These are phyloP conservation scores for Austroboletus niveus DNA, from an alignment of 1,284 basidiomycete genomes.

Conservation along the genomic window DNA sequence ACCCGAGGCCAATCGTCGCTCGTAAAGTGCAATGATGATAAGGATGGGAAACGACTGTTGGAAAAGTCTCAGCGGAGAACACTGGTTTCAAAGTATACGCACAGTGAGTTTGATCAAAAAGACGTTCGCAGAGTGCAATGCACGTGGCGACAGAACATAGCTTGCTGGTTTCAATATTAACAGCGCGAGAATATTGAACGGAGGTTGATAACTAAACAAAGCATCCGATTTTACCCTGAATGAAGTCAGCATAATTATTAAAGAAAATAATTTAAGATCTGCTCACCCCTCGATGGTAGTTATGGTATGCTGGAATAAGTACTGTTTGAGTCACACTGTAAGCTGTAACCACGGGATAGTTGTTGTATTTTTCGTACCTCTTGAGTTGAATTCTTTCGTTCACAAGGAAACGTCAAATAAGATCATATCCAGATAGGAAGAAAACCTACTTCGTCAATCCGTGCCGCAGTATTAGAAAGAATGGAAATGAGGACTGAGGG, in stretches of 20 bases:
- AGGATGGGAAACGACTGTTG: constrained; percentile 74
- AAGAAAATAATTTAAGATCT: neutral
- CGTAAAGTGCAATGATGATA: constrained; percentile 76
- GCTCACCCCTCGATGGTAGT: constrained; percentile 83
- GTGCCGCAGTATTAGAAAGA: constrained; percentile 80
- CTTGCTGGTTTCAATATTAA: constrained; percentile 74
- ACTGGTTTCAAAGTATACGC: constrained; percentile 1
- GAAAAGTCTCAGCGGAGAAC: constrained; percentile 8
- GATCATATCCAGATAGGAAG: neutral
- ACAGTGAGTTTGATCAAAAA: constrained; percentile 75
- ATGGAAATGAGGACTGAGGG: constrained; percentile 77
- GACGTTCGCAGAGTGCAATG: constrained; percentile 78
- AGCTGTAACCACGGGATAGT: constrained; percentile 3
- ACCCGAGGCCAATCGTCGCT: constrained; percentile 62
- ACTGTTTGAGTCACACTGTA: constrained; percentile 41
- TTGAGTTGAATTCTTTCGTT: constrained; percentile 69
- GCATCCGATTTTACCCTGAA: constrained; percentile 81
- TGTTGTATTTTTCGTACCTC: constrained; percentile 49
- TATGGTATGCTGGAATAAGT: constrained; percentile 86
- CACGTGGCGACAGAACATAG: constrained; percentile 67
- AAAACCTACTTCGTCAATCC: constrained; percentile 67
- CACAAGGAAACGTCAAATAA: constrained; percentile 2
- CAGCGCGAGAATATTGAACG: constrained; percentile 81
- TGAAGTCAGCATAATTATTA: neutral
- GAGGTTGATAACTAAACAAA: constrained; percentile 88